A percentile compares a stretch with the other conserved stretches of the same genome.
Evolutionary conservation across 192 early-diverging fungal species (phyloP).

Genomic region (Jimgerdemannia flammicorona): DNA sequence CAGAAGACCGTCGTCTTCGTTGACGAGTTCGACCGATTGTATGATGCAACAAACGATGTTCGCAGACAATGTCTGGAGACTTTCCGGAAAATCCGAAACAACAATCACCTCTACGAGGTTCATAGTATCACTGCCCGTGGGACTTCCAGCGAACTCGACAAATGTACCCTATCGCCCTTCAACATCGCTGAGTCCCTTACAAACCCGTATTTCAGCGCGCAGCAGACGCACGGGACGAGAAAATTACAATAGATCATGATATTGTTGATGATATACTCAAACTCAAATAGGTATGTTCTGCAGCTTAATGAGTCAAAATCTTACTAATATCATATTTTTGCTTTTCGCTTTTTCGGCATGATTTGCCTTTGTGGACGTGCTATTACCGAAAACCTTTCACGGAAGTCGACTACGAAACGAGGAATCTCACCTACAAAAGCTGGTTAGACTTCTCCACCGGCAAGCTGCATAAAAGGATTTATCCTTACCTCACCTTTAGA

Average conservation of each 20-base stretch:
- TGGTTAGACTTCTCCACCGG: not conserved
- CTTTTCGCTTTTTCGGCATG: not conserved
- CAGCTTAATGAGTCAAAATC: not conserved
- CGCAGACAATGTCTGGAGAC: not conserved
- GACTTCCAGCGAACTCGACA: not conserved
- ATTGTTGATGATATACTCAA: conserved; percentile 1
- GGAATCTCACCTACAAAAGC: not conserved
- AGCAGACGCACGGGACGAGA: not conserved
- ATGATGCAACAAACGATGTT: not conserved
- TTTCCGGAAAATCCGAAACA: conserved; percentile 7
- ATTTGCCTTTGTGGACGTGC: not conserved
- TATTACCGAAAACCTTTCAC: not conserved
- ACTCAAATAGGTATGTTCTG: conserved; percentile 7
- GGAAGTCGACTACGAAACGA: not conserved
- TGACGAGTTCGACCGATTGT: conserved; percentile 17
- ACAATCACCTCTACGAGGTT: not conserved
- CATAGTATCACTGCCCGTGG: not conserved
- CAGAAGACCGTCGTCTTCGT: conserved; percentile 10
- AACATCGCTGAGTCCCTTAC: not conserved
- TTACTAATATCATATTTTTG: not conserved
- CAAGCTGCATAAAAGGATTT: not conserved
- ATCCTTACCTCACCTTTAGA: not conserved
- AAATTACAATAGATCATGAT: not conserved
- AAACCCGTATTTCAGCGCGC: conserved; percentile 5
- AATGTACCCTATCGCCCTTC: conserved; percentile 1